Percentiles rank a stretch among this genome's conserved stretches.
phyloP scores from a whole-genome alignment of 176 grass and related monocot genomes.

The Panicum miliaceum region DNA sequence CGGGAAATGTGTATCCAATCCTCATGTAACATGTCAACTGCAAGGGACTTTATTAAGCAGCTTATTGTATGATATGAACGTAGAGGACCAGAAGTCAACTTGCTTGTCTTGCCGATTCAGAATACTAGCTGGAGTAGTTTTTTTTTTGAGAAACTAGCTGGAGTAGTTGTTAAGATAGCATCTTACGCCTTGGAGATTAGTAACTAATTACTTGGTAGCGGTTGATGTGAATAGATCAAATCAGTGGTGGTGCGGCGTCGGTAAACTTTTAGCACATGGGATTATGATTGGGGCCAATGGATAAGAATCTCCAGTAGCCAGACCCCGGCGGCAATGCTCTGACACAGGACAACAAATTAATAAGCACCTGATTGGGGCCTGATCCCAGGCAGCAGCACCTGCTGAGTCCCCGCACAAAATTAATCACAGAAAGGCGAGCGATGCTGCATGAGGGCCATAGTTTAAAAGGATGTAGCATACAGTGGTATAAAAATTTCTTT shows the following conservation, averaged over 20 bases:
- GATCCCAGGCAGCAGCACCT: slow-evolving; percentile 50
- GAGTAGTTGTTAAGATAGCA: not conserved
- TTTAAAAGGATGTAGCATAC: slow-evolving; percentile 5
- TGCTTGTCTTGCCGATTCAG: not conserved
- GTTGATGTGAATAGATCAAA: not conserved
- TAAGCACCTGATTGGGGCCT: slow-evolving; percentile 32
- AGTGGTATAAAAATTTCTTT: slow-evolving; percentile 3
- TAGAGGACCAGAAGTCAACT: not conserved
- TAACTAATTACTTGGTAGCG: not conserved
- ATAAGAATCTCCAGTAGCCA: slow-evolving; percentile 55
- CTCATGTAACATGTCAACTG: not conserved
- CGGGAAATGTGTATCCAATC: not conserved
- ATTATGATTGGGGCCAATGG: slow-evolving; percentile 54
- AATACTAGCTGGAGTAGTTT: not conserved
- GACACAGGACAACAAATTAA: slow-evolving; percentile 41
- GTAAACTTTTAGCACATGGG: slow-evolving; percentile 56
- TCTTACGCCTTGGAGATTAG: not conserved
- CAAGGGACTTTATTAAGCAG: not conserved
- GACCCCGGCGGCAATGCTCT: slow-evolving; percentile 34
- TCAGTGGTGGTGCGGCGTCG: not conserved
- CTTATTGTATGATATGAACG: not conserved
- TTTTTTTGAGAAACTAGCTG: no score
- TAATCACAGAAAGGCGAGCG: slow-evolving; percentile 28
- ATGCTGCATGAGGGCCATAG: slow-evolving; percentile 26
- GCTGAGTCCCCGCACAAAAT: not conserved